Evolutionary conservation across 2,329 filamentous ascomycete genomes (phyloP), one percentile per base, ranked within the genome.

Genomic region (Apiospora saccharicola): DNA sequence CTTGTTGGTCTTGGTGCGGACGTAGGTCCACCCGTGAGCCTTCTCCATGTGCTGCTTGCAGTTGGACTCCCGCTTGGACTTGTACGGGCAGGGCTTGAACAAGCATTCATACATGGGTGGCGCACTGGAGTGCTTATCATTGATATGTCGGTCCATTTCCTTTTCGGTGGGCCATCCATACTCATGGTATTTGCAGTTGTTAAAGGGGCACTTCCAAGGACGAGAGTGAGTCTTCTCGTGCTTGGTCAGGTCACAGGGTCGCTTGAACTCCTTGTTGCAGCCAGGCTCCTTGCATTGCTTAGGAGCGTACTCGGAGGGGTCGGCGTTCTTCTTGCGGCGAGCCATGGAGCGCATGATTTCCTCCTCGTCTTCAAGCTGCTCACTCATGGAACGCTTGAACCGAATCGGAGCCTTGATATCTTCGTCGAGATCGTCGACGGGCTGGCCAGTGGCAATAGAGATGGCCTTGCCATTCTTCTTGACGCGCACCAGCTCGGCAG

Each of bases 1-100:
- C 84, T 93, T 94, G 80, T 97, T 98, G 82, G 93, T 95, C 89
- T 98, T 98, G 73, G 94, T 96, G 75, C 96, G 93, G 71, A 95
- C 89, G 77, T 98, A 98, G n/a, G 88, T 87, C 93, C 94, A 98
- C 72, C 92, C 92, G 79, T 98, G 95, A 0, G 94, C 93, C 83
- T 98, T 98, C 86, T 98, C 96, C 95, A 98, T 98, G 84, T 98
- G 95, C 83, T 98, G 96, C 82, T 98, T 98, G 89, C 94, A 97
- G 83, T 98, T 98, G 75, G 93, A 96, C 85, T 98, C 93, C 73
- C 95, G 92, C 87, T 98, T 98, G 14, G 95, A 98, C 79, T 94
- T 93, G 86, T 98, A 98, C 0, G 93, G 91, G 87, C 96, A 98
- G 34, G 92, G 92, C 77, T 91, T 88, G 83, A 89, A 98, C 68